These are phyloP conservation scores for Plantago rigida DNA, from an alignment of 305 asterid genomes.

Conservation along the genomic window DNA sequence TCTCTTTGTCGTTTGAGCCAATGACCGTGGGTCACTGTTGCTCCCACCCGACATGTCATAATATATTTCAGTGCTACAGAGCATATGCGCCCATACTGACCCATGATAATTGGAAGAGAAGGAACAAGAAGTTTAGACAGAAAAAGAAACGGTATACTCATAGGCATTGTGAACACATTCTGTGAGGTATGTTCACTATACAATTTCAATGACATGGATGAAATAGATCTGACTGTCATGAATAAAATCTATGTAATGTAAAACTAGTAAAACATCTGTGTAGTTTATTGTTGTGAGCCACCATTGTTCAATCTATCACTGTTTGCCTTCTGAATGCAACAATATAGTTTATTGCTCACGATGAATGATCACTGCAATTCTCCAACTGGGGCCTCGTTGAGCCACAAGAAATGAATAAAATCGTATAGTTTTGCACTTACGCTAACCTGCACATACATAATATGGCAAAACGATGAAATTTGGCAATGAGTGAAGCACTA, in stretches of 20 bases:
- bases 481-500: background rate
- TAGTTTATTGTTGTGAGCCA: background rate
- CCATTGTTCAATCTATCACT: background rate
- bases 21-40: no score
- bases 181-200: constrained; percentile 12
- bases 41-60: no score
- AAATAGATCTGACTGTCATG: background rate
- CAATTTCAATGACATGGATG: background rate
- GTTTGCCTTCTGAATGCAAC: background rate
- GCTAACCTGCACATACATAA: constrained; percentile 57
- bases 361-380: constrained; percentile 56
- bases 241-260: background rate
- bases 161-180: background rate
- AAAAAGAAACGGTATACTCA: no score
- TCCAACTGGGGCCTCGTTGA: constrained; percentile 96
- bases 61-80: no score
- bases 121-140: no score
- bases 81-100: no score
- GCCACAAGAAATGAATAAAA: constrained; percentile 96
- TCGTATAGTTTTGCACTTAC: constrained; percentile 92
- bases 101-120: no score
- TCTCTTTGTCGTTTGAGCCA: no score
- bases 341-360: background rate
- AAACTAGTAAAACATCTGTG: background rate
- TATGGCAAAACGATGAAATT: background rate